Percentiles rank a stretch among this genome's conserved stretches.
These are phyloP conservation scores for Citrus reticulata DNA, from an alignment of 345 rosid genomes.

Conservation along the genomic window DNA sequence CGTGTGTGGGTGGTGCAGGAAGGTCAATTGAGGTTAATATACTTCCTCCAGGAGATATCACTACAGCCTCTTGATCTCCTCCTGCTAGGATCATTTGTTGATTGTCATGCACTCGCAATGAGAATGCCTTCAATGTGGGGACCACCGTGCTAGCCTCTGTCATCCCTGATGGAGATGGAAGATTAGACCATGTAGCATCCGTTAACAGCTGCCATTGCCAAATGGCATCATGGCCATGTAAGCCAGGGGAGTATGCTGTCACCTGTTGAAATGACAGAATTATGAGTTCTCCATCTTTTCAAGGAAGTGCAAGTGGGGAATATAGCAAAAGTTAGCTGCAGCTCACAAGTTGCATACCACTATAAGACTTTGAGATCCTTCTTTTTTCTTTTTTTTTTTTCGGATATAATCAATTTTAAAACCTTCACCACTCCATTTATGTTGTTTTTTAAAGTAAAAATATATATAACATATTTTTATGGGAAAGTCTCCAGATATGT, in stretches of 20 bases:
- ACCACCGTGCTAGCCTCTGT: conserved; percentile 67
- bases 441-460: neutral
- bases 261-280: conserved; percentile 44
- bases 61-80: conserved; percentile 84
- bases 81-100: conserved; percentile 92
- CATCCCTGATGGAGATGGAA: conserved; percentile 89
- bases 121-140: conserved; percentile 79
- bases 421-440: neutral
- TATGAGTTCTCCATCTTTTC: neutral
- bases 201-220: conserved; percentile 85
- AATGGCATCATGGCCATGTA: conserved; percentile 70
- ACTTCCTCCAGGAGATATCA: conserved; percentile 90
- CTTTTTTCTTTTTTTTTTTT: neutral
- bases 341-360: neutral
- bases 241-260: conserved; percentile 81
- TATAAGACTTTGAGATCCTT: neutral
- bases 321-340: neutral
- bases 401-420: neutral
- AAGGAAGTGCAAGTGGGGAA: neutral
- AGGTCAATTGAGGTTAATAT: conserved; percentile 65
- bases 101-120: conserved; percentile 67
- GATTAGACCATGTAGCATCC: conserved; percentile 94
- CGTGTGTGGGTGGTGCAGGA: conserved; percentile 86
- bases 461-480: neutral
- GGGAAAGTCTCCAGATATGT: neutral